Evolutionary conservation across 108 stramenopile genomes (phyloP).

Genomic region (Seminavis robusta): DNA sequence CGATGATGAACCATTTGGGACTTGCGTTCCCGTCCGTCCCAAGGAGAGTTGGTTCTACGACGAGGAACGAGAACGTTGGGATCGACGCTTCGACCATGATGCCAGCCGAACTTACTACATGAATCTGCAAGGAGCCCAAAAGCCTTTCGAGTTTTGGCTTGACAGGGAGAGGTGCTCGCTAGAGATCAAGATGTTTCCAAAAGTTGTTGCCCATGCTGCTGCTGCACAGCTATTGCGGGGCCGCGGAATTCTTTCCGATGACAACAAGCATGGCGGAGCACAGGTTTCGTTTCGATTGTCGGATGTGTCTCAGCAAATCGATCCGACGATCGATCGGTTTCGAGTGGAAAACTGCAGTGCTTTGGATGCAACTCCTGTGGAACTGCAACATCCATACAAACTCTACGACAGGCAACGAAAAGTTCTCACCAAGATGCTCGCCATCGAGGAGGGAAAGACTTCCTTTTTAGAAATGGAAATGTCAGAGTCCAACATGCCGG

Average conservation of each 20-base stretch:
- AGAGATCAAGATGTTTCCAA: constrained; percentile 38
- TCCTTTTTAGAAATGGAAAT: constrained; percentile 61
- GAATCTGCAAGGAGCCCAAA: constrained; percentile 35
- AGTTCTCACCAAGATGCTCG: constrained; percentile 60
- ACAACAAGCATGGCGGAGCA: constrained; percentile 8
- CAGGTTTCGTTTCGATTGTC: constrained; percentile 39
- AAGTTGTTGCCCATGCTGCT: constrained; percentile 62
- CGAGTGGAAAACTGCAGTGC: constrained; percentile 43
- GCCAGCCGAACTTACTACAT: constrained; percentile 33
- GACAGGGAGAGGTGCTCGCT: constrained; percentile 22
- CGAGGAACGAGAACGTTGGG: constrained; percentile 43
- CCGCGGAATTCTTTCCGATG: constrained; percentile 35
- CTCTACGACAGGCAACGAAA: constrained; percentile 69
- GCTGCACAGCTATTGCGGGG: constrained; percentile 43
- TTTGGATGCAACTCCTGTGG: constrained; percentile 26
- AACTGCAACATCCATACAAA: constrained; percentile 22
- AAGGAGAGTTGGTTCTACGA: constrained; percentile 43
- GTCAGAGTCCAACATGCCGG: constrained; percentile 57
- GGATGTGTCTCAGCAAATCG: constrained; percentile 36
- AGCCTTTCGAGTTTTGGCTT: constrained; percentile 41
- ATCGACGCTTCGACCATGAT: constrained; percentile 24
- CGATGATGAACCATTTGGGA: constrained; percentile 32
- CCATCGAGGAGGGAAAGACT: constrained; percentile 46
- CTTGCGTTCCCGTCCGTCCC: constrained; percentile 41
- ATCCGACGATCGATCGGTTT: constrained; percentile 51